Conservation (phyloP, 2,329 filamentous ascomycete species). For the Epichloe sp. region DNA sequence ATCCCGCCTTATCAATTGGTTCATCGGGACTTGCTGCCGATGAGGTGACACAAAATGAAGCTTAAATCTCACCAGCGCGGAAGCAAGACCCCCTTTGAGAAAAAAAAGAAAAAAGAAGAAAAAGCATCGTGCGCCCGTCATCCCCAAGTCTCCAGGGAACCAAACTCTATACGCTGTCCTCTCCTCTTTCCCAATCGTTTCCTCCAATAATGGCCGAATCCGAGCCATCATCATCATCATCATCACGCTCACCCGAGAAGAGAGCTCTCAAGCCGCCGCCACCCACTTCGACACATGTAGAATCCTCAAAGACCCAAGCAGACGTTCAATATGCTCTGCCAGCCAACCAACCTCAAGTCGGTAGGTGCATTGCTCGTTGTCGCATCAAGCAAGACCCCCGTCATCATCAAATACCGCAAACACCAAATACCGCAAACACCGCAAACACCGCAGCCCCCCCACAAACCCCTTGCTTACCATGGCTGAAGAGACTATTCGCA, state of each 20-base stretch:
- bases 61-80: background rate
- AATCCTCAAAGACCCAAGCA: conserved; percentile 13
- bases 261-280: conserved; percentile 14
- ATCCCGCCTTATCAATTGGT: background rate
- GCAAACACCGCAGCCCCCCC: background rate
- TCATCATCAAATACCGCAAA: background rate
- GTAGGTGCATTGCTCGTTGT: conserved; percentile 9
- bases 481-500: conserved; percentile 12
- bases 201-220: background rate
- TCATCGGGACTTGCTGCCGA: background rate
- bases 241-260: conserved; percentile 9
- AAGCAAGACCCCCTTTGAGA: too few relatives aligned
- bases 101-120: too few relatives aligned
- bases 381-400: too few relatives aligned
- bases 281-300: conserved; percentile 11
- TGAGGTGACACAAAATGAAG: background rate
- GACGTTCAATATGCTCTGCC: conserved; percentile 19
- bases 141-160: too few relatives aligned
- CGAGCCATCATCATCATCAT: background rate
- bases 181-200: background rate
- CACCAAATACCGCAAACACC: background rate
- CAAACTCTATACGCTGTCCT: too few relatives aligned
- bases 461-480: background rate
- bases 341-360: conserved; percentile 13
- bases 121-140: background rate